phyloP scores from a whole-genome alignment of 2,329 filamentous ascomycete species.

The Penicillium sp. region DNA sequence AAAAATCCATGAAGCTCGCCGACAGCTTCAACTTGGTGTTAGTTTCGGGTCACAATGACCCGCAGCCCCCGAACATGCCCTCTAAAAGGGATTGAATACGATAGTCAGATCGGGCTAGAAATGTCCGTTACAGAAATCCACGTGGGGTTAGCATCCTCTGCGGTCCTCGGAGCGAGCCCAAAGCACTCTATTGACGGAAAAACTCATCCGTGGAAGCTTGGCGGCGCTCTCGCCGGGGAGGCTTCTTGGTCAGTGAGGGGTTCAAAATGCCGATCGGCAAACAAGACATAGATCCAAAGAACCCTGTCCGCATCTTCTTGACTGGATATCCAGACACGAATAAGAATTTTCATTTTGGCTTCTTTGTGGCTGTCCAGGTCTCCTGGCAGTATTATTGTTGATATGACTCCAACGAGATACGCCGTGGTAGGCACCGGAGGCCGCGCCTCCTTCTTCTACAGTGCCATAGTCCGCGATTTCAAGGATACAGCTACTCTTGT shows the following conservation, averaged over 20 bases:
- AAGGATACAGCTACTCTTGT: constrained; percentile 14
- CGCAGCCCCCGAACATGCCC: not conserved
- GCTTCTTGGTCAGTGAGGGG: not conserved
- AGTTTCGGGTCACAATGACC: constrained; percentile 1
- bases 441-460: constrained; percentile 20
- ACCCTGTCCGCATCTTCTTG: not conserved
- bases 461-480: constrained; percentile 16
- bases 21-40: not conserved
- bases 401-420: constrained; percentile 22
- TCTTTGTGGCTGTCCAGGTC: too few relatives aligned
- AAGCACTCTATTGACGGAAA: not conserved
- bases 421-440: constrained; percentile 31
- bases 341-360: not conserved
- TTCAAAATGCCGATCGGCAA: not conserved
- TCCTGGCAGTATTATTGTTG: not conserved
- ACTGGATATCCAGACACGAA: too few relatives aligned
- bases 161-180: not conserved
- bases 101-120: not conserved
- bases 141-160: not conserved
- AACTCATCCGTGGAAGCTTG: not conserved
- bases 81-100: not conserved
- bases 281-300: not conserved
- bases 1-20: too few relatives aligned
- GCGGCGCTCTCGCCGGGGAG: not conserved
- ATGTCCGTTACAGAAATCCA: not conserved